Base-by-base conservation (phyloP, 2,329 filamentous ascomycete species). In the Pseudogymnoascus destructans region DNA sequence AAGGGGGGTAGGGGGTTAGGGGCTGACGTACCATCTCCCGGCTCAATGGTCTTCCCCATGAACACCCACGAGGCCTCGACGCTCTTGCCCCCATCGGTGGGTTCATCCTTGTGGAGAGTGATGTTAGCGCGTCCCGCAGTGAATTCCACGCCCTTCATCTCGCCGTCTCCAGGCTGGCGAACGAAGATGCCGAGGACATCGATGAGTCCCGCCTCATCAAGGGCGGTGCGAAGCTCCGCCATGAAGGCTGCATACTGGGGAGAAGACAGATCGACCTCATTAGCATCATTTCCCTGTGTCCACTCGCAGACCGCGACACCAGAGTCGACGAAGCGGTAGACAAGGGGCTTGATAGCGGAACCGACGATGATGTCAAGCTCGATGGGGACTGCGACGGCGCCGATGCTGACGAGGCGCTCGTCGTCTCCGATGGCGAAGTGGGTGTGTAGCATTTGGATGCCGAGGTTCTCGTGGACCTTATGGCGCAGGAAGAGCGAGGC, bases 391-490 rank as follows among this genome's bases (percentile, higher is more conserved):
- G 46, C 46, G 0, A 58, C 61, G 23, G 67, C 58, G 15, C 58
- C 58, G 5, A 38, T 10, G 21, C 10, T 56, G 21, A 46, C 58
- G 38, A 61, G 62, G 52, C 71, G 69, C 38, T 71, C 69, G 52
- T 70, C 68, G 10, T 69, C 69, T 0, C 68, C 70, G 3, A 71
- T 64, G 33, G 70, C 69, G 35, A 71, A 69, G 38, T 71, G 69
- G 0, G 64, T 69, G 13, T 71, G 67, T 1, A 71, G 67, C 0
- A 71, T 58, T 1, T 68, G 69, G 10, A 61, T 25, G 19, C 58
- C 60, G 6, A 67, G 56, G 21, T 64, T 62, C 1, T 69, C 65
- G 58, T 71, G 69, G 17, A 71, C 69, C 33, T 70, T 71, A 61
- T 68, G 63, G n/a, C 62, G 60, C 21, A 71, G 8, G 46, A 30